These are phyloP conservation scores for Fusarium nanum DNA, from an alignment of 2,329 filamentous ascomycete species.

Conservation along the genomic window DNA sequence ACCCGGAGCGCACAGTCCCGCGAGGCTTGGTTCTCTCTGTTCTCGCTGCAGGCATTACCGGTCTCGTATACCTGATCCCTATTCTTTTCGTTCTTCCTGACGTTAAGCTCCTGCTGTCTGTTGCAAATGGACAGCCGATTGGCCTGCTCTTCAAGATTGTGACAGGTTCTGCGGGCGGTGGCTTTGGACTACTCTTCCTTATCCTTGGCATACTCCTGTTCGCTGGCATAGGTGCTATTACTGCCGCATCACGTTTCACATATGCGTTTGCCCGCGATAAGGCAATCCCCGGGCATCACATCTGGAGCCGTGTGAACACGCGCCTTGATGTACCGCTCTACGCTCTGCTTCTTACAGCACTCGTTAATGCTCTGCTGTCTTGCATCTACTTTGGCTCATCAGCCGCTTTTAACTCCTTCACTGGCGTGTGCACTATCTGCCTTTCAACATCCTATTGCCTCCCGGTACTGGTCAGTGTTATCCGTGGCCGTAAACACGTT, in stretches of 20 bases:
- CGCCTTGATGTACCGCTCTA: constrained; percentile 76
- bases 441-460: constrained; percentile 80
- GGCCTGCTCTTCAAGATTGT: constrained; percentile 79
- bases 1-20: constrained; percentile 70
- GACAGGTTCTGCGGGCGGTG: constrained; percentile 75
- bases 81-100: constrained; percentile 81
- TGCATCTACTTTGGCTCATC: constrained; percentile 83
- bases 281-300: constrained; percentile 74
- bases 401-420: constrained; percentile 83
- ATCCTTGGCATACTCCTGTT: constrained; percentile 82
- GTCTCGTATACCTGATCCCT: constrained; percentile 73
- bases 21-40: constrained; percentile 76
- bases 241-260: constrained; percentile 78
- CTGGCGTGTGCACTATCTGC: constrained; percentile 82
- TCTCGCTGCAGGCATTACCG: constrained; percentile 71
- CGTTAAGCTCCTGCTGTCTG: constrained; percentile 70
- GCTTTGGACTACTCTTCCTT: constrained; percentile 80
- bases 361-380: constrained; percentile 76
- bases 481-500: constrained; percentile 74
- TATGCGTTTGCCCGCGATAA: constrained; percentile 82
- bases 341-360: constrained; percentile 74
- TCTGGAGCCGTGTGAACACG: constrained; percentile 75
- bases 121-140: constrained; percentile 79
- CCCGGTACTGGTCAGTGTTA: constrained; percentile 76
- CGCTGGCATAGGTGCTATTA: constrained; percentile 78